Evolutionary conservation across 192 early-diverging fungal species (phyloP).

Genomic region (Diversispora eburnea): DNA sequence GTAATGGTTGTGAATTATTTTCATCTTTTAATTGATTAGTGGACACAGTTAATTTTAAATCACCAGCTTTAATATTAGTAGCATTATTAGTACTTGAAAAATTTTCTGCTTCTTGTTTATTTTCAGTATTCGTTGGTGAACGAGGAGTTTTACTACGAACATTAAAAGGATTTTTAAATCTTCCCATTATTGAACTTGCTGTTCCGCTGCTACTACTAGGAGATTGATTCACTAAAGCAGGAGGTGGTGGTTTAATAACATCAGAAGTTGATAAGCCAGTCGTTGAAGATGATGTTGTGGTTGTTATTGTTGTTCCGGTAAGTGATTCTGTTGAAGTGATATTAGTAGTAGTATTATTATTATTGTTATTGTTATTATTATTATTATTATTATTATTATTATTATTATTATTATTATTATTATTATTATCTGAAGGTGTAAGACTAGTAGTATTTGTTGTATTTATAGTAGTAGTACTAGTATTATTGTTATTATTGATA

Average conservation of each 20-base stretch:
- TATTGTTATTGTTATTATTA: neutral
- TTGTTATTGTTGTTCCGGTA: too few species aligned
- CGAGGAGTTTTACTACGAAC: too few species aligned
- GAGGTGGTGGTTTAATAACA: too few species aligned
- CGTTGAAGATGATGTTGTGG: too few species aligned
- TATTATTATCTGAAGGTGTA: neutral
- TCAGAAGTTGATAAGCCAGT: too few species aligned
- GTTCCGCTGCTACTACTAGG: too few species aligned
- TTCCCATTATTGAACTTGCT: too few species aligned
- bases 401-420: neutral
- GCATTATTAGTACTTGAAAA: neutral
- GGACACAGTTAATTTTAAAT: slow-evolving; percentile 1
- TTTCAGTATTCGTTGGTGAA: too few species aligned
- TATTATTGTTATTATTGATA: neutral
- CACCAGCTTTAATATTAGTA: neutral
- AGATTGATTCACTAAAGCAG: too few species aligned
- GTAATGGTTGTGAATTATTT: neutral
- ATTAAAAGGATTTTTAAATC: too few species aligned
- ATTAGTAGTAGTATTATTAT: neutral
- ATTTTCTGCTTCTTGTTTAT: neutral
- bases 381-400: neutral
- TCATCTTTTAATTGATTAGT: slow-evolving; percentile 20
- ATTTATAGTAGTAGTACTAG: neutral
- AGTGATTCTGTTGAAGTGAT: too few species aligned
- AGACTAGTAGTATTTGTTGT: neutral